Conservation (phyloP, 2,329 filamentous ascomycete genomes). For the Pestalotiopsis sp. region DNA sequence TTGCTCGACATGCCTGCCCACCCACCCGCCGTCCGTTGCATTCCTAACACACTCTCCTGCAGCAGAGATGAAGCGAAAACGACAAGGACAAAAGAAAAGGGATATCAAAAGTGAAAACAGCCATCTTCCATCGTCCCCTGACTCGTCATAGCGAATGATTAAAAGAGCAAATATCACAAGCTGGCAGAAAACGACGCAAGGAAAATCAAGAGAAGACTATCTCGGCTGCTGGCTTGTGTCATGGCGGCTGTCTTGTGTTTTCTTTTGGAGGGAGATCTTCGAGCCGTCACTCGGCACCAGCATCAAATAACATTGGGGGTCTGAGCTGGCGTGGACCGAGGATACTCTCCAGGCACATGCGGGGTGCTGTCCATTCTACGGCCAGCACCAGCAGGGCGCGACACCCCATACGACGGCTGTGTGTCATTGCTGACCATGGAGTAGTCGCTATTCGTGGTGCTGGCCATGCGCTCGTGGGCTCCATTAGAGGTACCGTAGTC, state of each 20-base stretch:
- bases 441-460: neutral
- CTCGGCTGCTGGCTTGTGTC: no score
- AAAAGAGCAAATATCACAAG: neutral
- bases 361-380: conserved; percentile 15
- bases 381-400: conserved; percentile 5
- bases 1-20: neutral
- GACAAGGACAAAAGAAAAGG: neutral
- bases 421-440: neutral
- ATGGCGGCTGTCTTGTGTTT: no score
- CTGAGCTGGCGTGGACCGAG: conserved; percentile 9
- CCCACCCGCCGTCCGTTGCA: neutral
- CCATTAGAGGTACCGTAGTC: neutral
- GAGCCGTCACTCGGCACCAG: neutral
- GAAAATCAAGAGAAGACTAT: neutral
- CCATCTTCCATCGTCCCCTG: neutral
- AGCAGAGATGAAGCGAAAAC: neutral
- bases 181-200: neutral
- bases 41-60: neutral
- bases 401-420: neutral
- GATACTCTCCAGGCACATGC: conserved; percentile 15
- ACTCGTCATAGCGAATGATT: neutral
- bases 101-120: neutral
- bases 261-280: no score
- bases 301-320: conserved; percentile 7
- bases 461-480: neutral